A percentile compares a stretch with the other conserved stretches of the same genome.
Evolutionary conservation across 2,329 filamentous ascomycete species (phyloP).

Genomic region (Thelonectria olida): DNA sequence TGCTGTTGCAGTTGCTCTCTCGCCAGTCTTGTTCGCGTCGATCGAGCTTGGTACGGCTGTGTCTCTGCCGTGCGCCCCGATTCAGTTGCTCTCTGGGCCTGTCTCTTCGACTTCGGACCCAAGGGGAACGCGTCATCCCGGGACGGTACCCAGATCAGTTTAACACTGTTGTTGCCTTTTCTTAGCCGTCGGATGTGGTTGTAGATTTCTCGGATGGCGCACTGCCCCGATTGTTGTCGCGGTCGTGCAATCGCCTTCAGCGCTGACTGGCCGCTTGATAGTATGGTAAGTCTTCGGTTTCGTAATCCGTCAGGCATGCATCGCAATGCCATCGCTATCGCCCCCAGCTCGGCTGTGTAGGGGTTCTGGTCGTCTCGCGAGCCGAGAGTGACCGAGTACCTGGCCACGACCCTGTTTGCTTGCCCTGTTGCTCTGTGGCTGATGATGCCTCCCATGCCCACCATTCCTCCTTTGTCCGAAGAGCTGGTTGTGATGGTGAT

Average conservation of each 20-base stretch:
- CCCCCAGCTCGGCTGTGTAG: no score
- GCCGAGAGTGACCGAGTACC: no score
- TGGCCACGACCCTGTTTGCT: no score
- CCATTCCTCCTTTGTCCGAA: no score
- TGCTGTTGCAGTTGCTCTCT: not conserved
- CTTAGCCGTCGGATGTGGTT: not conserved
- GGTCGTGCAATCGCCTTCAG: not conserved
- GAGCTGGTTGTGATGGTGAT: no score
- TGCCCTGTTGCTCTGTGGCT: no score
- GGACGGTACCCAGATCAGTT: not conserved
- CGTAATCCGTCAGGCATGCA: no score
- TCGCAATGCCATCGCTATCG: no score
- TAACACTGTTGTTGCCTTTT: not conserved
- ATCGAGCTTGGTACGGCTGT: not conserved
- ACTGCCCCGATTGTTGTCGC: no score
- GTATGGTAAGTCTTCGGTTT: not conserved
- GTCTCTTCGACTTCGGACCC: not conserved
- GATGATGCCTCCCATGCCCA: no score
- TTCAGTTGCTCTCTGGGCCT: not conserved
- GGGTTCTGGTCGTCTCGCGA: no score
- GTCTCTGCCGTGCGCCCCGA: not conserved
- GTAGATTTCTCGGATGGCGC: not conserved
- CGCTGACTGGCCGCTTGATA: not conserved
- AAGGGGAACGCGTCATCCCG: not conserved
- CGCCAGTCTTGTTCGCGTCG: not conserved